Evolutionary conservation across 331 rosid species (phyloP).

Genomic region (Acacia concinna): DNA sequence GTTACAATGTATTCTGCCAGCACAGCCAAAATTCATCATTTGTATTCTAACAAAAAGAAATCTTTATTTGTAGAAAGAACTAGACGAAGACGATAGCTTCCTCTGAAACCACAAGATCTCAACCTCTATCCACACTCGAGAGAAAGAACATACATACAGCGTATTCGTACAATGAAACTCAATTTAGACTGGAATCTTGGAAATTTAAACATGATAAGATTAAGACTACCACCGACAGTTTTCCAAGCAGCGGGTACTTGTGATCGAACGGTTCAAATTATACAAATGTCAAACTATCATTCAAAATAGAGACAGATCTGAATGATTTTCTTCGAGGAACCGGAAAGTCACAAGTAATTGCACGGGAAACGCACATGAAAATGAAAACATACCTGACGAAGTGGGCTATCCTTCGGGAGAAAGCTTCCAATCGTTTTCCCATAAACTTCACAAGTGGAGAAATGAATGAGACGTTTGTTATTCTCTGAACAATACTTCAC

Average conservation of each 20-base stretch:
- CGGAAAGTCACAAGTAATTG: background rate
- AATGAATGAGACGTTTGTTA: conserved; percentile 88
- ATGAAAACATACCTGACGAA: conserved; percentile 70
- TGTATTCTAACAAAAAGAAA: background rate
- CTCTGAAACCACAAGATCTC: background rate
- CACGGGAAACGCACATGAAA: conserved; percentile 7
- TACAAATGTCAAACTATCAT: conserved; percentile 14
- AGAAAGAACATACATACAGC: background rate
- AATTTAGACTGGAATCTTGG: background rate
- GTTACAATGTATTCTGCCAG: background rate
- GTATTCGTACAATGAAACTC: no score
- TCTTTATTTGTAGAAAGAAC: background rate
- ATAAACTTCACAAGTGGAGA: conserved; percentile 99
- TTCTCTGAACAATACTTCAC: conserved; percentile 95
- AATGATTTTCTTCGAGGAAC: background rate
- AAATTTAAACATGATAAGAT: background rate
- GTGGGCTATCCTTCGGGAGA: conserved; percentile 96
- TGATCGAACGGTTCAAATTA: background rate
- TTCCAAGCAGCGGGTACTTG: background rate
- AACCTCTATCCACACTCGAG: background rate
- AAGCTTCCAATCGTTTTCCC: conserved; percentile 97
- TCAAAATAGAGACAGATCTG: conserved; percentile 37
- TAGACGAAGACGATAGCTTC: background rate
- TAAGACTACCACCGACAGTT: conserved; percentile 29
- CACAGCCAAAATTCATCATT: background rate